Evolutionary conservation across 768 basidiomycete genomes (phyloP).

Genomic region (Suillus variegatus): DNA sequence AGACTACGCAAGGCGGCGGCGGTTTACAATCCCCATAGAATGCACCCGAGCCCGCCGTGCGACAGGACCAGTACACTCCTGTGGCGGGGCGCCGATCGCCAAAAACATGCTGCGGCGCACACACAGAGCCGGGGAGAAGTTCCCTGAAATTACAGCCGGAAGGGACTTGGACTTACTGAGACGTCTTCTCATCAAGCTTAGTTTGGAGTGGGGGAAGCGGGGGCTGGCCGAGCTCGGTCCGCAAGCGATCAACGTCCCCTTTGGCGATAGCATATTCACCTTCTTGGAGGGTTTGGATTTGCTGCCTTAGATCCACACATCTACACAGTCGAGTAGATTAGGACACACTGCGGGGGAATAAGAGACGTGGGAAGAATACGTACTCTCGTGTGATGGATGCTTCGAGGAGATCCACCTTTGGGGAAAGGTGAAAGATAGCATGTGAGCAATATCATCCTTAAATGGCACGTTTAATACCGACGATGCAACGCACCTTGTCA

Average conservation of each 20-base stretch:
- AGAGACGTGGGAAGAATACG: slow-evolving; percentile 22
- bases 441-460: slow-evolving; percentile 10
- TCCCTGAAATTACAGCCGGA: not conserved
- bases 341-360: slow-evolving; percentile 2
- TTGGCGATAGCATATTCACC: slow-evolving; percentile 78
- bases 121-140: not conserved
- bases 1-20: not conserved
- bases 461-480: not conserved
- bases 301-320: slow-evolving; percentile 63
- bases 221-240: slow-evolving; percentile 74
- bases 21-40: not conserved
- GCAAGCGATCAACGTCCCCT: slow-evolving; percentile 72
- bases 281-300: slow-evolving; percentile 68
- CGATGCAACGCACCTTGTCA: slow-evolving; percentile 52
- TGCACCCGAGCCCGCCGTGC: not conserved
- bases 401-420: slow-evolving; percentile 67
- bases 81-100: not conserved
- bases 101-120: slow-evolving; percentile 2
- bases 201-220: slow-evolving; percentile 72
- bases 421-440: slow-evolving; percentile 8
- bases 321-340: slow-evolving; percentile 33
- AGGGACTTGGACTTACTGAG: slow-evolving; percentile 42
- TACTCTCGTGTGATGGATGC: slow-evolving; percentile 70
- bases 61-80: not conserved
- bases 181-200: slow-evolving; percentile 70